These are phyloP conservation scores for Penicillium oxalicum DNA, from an alignment of 2,329 filamentous ascomycete species.

Conservation along the genomic window DNA sequence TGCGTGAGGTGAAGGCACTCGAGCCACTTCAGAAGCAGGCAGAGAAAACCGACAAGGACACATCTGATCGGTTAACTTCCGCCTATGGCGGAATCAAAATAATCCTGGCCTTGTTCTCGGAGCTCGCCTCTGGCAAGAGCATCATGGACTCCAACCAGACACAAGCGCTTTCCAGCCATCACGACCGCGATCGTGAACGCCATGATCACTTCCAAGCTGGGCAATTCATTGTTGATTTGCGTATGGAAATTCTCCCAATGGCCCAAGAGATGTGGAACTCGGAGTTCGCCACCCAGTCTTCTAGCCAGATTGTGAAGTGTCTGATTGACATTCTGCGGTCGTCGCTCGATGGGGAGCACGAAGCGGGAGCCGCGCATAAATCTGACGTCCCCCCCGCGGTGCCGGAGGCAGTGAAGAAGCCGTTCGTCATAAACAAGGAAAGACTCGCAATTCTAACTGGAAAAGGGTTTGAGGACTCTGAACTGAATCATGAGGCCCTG, in stretches of 20 bases:
- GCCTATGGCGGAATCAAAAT: conserved; percentile 66
- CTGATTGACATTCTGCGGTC: conserved; percentile 78
- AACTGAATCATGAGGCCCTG: conserved; percentile 69
- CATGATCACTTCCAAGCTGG: conserved; percentile 59
- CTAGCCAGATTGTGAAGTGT: conserved; percentile 67
- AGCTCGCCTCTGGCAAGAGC: conserved; percentile 70
- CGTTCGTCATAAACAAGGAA: conserved; percentile 49
- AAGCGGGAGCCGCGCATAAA: conserved; percentile 59
- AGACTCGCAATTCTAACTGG: conserved; percentile 41
- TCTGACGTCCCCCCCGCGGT: conserved; percentile 53
- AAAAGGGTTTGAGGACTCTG: conserved; percentile 48
- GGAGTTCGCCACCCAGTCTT: conserved; percentile 71
- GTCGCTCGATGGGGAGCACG: conserved; percentile 70
- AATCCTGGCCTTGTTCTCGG: conserved; percentile 73
- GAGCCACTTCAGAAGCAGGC: conserved; percentile 40
- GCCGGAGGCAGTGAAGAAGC: conserved; percentile 41
- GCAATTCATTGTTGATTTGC: conserved; percentile 81
- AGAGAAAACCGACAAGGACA: conserved; percentile 31
- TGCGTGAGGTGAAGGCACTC: conserved; percentile 50
- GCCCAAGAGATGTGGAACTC: conserved; percentile 80
- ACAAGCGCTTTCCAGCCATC: conserved; percentile 46
- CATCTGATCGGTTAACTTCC: conserved; percentile 42
- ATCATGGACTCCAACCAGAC: conserved; percentile 70
- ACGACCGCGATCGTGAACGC: conserved; percentile 51
- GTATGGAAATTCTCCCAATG: conserved; percentile 70